phyloP scores from a whole-genome alignment of 345 rosid species.

The Aegle marmelos region DNA sequence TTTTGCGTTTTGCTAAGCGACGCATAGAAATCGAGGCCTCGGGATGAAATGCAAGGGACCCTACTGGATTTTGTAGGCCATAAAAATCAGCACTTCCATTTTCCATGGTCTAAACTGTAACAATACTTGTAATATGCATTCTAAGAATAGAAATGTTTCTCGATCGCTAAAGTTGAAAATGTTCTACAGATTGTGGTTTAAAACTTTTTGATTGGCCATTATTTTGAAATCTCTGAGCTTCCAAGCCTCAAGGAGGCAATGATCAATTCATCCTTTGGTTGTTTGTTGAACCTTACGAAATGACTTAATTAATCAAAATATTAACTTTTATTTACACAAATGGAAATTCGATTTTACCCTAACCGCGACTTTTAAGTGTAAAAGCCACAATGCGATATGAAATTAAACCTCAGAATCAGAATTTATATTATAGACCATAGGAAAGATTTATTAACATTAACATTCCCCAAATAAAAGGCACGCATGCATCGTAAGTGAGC shows the following conservation, averaged over 20 bases:
- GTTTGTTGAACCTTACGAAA: neutral
- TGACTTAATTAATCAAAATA: neutral
- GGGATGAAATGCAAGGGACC: neutral
- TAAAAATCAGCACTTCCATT: neutral
- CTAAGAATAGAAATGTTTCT: neutral
- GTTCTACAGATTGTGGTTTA: neutral
- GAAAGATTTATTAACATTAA: no score
- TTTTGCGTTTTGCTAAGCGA: slow-evolving; percentile 10
- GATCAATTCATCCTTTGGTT: neutral
- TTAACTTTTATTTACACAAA: no score
- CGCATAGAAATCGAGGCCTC: slow-evolving; percentile 16
- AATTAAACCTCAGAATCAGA: neutral
- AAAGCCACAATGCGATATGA: neutral
- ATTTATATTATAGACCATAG: no score
- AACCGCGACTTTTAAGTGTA: no score
- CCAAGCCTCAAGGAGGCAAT: neutral
- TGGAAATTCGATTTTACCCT: neutral
- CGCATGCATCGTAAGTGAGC: neutral
- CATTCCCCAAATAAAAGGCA: neutral
- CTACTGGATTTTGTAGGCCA: slow-evolving; percentile 23
- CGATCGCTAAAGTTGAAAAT: neutral
- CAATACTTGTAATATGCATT: slow-evolving; percentile 1
- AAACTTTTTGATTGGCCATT: neutral
- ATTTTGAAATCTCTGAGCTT: neutral
- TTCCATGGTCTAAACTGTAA: slow-evolving; percentile 1